A percentile compares a stretch with the other conserved stretches of the same genome.
Evolutionary conservation across 352 stramenopile species (phyloP).

Genomic region (Phytopythium chamaehyphon): DNA sequence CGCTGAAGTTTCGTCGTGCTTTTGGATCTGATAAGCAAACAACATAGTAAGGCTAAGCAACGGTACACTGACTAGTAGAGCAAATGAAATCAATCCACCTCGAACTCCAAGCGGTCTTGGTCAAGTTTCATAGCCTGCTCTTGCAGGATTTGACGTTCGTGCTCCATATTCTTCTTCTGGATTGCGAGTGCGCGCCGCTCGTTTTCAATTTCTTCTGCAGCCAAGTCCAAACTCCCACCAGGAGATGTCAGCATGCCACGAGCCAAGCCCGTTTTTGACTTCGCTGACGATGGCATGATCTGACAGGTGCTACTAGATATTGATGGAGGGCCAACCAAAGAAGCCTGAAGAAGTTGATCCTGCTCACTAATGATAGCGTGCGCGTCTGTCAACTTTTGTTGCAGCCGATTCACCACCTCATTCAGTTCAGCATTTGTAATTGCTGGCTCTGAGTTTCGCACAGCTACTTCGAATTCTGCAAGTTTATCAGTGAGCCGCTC

Average conservation of each 20-base stretch:
- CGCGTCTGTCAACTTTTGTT: constrained; percentile 59
- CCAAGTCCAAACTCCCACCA: neutral
- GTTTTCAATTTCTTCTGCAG: constrained; percentile 28
- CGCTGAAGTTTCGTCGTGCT: constrained; percentile 26
- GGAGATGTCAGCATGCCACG: neutral
- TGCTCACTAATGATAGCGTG: constrained; percentile 63
- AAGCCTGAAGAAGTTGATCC: constrained; percentile 68
- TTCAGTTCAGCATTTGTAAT: constrained; percentile 30
- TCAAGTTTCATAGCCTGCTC: constrained; percentile 54
- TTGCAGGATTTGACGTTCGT: constrained; percentile 37
- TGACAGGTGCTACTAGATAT: neutral
- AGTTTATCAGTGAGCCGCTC: constrained; percentile 41
- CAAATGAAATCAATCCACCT: constrained; percentile 32
- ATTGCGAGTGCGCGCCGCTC: constrained; percentile 29
- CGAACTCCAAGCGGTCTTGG: constrained; percentile 55
- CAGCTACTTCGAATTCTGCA: constrained; percentile 49
- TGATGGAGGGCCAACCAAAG: constrained; percentile 15
- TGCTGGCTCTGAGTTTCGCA: constrained; percentile 36
- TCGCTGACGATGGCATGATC: neutral
- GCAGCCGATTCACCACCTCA: constrained; percentile 34
- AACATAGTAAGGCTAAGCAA: too few relatives aligned
- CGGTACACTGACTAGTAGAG: too few relatives aligned
- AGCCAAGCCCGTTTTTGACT: neutral
- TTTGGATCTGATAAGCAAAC: constrained; percentile 36
- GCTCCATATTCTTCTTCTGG: constrained; percentile 33